A percentile compares a stretch with the other conserved stretches of the same genome.
These are phyloP conservation scores for Venturia effusa DNA, from an alignment of 2,329 filamentous ascomycete species.

Conservation along the genomic window DNA sequence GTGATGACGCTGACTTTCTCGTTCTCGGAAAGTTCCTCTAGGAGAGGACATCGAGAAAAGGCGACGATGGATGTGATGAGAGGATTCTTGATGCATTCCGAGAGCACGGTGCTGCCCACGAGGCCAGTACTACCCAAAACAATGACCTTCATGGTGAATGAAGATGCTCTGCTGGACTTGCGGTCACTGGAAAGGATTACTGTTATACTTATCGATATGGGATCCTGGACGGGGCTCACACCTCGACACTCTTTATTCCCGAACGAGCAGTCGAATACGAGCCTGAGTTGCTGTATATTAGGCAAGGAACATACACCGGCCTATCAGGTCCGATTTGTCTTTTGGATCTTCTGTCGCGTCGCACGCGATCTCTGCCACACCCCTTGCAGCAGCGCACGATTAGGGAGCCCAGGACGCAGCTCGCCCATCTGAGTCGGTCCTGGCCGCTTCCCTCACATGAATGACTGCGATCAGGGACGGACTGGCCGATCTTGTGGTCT, in stretches of 20 bases:
- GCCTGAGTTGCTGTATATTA: background rate
- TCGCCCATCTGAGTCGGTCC: too few relatives aligned
- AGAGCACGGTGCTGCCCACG: conserved; percentile 28
- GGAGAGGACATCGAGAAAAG: background rate
- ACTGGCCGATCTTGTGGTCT: too few relatives aligned
- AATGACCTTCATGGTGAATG: conserved; percentile 21
- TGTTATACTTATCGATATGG: too few relatives aligned
- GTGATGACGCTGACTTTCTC: conserved; percentile 52
- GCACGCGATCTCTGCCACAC: background rate
- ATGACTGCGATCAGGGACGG: background rate
- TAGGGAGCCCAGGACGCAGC: too few relatives aligned
- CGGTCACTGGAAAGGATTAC: background rate
- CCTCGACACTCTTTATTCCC: background rate
- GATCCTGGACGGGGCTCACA: too few relatives aligned
- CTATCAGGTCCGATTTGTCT: background rate
- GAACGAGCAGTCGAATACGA: background rate
- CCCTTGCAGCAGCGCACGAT: background rate
- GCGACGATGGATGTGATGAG: conserved; percentile 3
- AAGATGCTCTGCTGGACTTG: background rate
- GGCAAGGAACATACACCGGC: background rate
- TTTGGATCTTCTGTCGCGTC: too few relatives aligned
- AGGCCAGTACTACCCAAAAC: conserved; percentile 34
- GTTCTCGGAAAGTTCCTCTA: background rate
- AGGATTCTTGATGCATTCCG: conserved; percentile 22
- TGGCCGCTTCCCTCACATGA: background rate